phyloP scores from a whole-genome alignment of 768 basidiomycete species.

The Boletus vermiculosoides region DNA sequence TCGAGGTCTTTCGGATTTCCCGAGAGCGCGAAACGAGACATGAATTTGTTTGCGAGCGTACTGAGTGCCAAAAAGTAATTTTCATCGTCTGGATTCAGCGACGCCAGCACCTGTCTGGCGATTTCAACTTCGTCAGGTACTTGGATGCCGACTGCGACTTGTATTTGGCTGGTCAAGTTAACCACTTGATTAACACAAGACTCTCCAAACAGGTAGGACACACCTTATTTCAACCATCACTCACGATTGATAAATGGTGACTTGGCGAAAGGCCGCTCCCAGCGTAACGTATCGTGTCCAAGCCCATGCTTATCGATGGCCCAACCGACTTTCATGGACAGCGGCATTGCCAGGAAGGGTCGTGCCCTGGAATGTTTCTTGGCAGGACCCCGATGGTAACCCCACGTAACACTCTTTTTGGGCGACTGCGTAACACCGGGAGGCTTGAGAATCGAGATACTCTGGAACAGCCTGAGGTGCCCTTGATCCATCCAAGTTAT shows the following conservation, averaged over 20 bases:
- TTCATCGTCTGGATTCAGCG: constrained; percentile 4
- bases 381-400: no score
- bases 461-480: no score
- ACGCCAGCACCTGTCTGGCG: constrained; percentile 10
- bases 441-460: no score
- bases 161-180: not conserved
- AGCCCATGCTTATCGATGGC: not conserved
- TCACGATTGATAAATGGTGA: not conserved
- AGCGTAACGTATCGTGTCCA: not conserved
- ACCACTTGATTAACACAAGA: not conserved
- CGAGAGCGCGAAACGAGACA: constrained; percentile 23
- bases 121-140: constrained; percentile 7
- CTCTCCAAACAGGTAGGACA: not conserved
- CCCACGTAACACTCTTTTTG: no score
- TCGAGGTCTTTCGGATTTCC: constrained; percentile 26
- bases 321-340: not conserved
- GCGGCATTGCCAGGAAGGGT: not conserved
- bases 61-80: constrained; percentile 12
- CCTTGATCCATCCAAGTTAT: no score
- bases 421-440: no score
- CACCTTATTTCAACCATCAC: constrained; percentile 9
- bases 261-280: not conserved
- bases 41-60: constrained; percentile 9
- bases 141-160: not conserved
- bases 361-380: not conserved